Evolutionary conservation across 345 rosid genomes (phyloP).

Genomic region (Brassica juncea): DNA sequence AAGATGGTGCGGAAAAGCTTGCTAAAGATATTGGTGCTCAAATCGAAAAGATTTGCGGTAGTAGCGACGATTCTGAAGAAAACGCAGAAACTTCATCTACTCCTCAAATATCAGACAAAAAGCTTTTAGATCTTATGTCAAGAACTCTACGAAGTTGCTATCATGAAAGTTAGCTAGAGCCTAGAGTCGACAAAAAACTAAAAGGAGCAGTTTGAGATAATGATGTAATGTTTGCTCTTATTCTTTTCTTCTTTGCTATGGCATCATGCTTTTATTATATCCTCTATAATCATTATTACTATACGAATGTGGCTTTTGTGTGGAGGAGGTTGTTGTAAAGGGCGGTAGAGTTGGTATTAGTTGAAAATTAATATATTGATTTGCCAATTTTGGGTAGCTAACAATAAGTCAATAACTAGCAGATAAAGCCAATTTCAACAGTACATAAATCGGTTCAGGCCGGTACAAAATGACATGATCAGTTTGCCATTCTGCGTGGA

Average conservation of each 20-base stretch:
- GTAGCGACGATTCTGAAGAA: constrained; percentile 11
- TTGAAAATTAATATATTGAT: neutral
- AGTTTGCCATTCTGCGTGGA: neutral
- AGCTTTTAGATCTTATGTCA: constrained; percentile 56
- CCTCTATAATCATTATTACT: constrained; percentile 7
- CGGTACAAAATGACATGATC: neutral
- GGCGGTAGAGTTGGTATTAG: constrained; percentile 28
- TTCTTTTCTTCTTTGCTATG: constrained; percentile 19
- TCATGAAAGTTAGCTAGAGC: constrained; percentile 26
- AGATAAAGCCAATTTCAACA: constrained; percentile 15
- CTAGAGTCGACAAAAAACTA: neutral
- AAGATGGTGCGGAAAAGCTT: constrained; percentile 48
- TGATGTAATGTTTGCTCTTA: constrained; percentile 20
- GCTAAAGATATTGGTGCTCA: constrained; percentile 59
- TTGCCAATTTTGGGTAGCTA: neutral
- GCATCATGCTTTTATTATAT: neutral
- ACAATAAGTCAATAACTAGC: constrained; percentile 15
- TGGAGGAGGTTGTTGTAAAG: constrained; percentile 24
- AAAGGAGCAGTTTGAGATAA: constrained; percentile 21
- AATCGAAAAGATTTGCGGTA: constrained; percentile 50
- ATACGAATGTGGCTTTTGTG: neutral
- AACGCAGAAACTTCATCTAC: constrained; percentile 6
- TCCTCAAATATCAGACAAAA: constrained; percentile 51
- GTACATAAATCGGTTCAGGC: neutral
- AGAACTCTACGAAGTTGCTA: constrained; percentile 49